Evolutionary conservation across 164 flowering plant species (phyloP).

Genomic region (Magnolia kwangsiensis): DNA sequence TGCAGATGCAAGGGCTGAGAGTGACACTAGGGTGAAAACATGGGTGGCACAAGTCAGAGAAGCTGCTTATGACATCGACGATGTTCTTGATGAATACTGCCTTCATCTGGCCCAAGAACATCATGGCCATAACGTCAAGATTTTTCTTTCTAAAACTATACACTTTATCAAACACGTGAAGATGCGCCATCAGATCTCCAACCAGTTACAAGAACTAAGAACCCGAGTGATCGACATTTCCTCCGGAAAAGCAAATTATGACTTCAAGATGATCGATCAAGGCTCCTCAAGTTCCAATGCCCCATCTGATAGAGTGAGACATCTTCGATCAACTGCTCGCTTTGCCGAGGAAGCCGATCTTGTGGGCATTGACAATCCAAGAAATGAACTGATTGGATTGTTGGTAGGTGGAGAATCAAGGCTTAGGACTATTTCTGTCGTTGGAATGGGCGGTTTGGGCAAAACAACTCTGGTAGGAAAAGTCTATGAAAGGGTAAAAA

Average conservation of each 20-base stretch:
- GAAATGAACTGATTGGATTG: neutral
- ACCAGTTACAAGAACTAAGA: neutral
- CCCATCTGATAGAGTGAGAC: neutral
- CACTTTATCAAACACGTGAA: no score
- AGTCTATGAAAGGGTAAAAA: slow-evolving; percentile 31
- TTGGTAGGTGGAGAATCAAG: neutral
- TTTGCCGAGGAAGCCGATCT: neutral
- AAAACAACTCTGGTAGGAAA: slow-evolving; percentile 45
- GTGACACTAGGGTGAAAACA: neutral
- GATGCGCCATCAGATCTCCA: neutral
- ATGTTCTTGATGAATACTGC: neutral
- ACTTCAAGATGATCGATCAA: neutral
- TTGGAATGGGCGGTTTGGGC: slow-evolving; percentile 61
- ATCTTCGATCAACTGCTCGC: neutral
- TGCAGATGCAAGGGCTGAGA: neutral
- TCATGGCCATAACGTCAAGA: neutral
- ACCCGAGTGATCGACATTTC: neutral
- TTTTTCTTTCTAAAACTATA: neutral
- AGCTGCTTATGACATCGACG: slow-evolving; percentile 2
- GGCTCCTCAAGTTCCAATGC: neutral
- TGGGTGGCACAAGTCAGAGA: slow-evolving; percentile 10
- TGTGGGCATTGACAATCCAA: neutral
- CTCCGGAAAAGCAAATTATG: neutral
- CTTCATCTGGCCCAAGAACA: neutral
- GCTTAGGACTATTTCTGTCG: slow-evolving; percentile 29